Evolutionary conservation across 225 moss, liverwort and hornwort species (phyloP), one percentile per base, ranked within the genome.

Genomic region (Straminergon stramineum): DNA sequence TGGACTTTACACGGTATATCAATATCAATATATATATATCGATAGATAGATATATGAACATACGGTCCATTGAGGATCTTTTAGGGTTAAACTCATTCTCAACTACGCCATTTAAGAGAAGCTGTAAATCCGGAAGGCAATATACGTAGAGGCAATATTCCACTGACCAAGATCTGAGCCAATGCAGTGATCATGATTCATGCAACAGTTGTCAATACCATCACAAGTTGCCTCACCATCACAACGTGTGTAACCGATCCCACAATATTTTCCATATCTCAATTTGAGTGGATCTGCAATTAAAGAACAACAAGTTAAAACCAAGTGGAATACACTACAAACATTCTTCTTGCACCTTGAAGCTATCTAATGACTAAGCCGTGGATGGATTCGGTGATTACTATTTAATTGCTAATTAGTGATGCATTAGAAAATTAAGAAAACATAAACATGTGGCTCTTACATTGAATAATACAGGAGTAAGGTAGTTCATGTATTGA

Each of bases 241-340:
- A 78, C 95, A 96, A 70, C 93, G 93, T 12, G 95, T 93, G 87
- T 95, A 96, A 71, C 95, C 93, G 87, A 94, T 18, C 55, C 96
- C 96, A 79, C 94, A 96, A 27, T 92, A 96, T 73, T 95, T 96
- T 51, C 96, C 95, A 67, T 95, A 96, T 43, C 91, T 87, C 87
- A 95, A 81, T 52, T 15, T 70, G 79, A 92, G 39, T 64, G 94
- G 95, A 83, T 93, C 94, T 96, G 92, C 83, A 91, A 26, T 86
- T 58, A 37, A 64, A 88, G 17, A 56, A 53, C 37, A 15, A 52
- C 82, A 13, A 71, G 85, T 77, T 13, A 83, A 83, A 56, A 73
- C 41, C 43, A 22, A 77, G 30, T 39, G 32, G n/a, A 75, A 60
- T 45, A 24, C 43, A 39, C 76, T 39, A 23, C 58, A 79, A 83